phyloP scores from a whole-genome alignment of 371 early-diverging fungal species.

The Smittium mucronatum region DNA sequence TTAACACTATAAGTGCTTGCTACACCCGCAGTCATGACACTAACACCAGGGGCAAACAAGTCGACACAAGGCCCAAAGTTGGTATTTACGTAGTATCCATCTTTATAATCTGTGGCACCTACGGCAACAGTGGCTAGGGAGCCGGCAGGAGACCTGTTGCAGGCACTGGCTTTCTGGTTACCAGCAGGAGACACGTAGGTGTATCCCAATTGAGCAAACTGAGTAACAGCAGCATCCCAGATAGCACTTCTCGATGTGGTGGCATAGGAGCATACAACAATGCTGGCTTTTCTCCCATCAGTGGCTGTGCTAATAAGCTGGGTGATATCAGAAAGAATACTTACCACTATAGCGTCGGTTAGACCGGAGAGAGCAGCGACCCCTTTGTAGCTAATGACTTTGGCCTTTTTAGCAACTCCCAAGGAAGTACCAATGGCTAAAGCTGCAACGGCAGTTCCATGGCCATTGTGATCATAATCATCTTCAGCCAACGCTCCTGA shows the following conservation, averaged over 20 bases:
- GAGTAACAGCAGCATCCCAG: conserved; percentile 59
- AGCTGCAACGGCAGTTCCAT: conserved; percentile 14
- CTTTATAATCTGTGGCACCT: conserved; percentile 57
- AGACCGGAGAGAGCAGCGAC: conserved; percentile 64
- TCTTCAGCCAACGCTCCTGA: conserved; percentile 33
- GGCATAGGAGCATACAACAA: conserved; percentile 90
- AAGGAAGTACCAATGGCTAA: background rate
- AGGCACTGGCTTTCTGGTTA: conserved; percentile 7
- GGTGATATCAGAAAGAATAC: conserved; percentile 54
- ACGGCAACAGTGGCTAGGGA: background rate
- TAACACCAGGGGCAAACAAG: conserved; percentile 88
- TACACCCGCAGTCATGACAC: conserved; percentile 82
- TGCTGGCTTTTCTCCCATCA: conserved; percentile 56
- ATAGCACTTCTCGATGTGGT: conserved; percentile 65
- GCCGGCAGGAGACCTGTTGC: conserved; percentile 2
- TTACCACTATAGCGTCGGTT: conserved; percentile 58
- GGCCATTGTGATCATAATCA: conserved; percentile 18
- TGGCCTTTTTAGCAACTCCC: conserved; percentile 12
- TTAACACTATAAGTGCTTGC: conserved; percentile 50
- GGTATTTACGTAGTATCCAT: conserved; percentile 81
- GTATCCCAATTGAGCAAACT: background rate
- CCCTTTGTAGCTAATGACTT: conserved; percentile 8
- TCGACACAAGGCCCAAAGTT: conserved; percentile 89
- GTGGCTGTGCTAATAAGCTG: conserved; percentile 32
- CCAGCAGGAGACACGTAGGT: conserved; percentile 5